Percentiles rank a stretch among this genome's conserved stretches.
Evolutionary conservation across 495 filamentous ascomycete species (phyloP).

Genomic region (Coniosporium apollinis): DNA sequence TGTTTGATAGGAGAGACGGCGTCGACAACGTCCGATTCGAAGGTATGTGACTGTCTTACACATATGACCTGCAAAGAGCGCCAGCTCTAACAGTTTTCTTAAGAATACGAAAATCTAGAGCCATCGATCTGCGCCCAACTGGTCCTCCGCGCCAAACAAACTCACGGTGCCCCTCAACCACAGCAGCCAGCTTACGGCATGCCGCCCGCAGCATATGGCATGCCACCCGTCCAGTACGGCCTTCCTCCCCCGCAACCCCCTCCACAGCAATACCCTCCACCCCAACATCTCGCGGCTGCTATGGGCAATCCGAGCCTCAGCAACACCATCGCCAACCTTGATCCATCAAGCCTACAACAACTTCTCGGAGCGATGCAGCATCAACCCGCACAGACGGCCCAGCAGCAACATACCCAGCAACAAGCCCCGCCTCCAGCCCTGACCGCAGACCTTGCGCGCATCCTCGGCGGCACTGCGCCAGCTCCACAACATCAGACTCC

Average conservation of each 20-base stretch:
- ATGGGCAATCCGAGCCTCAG: constrained; percentile 31
- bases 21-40: constrained; percentile 59
- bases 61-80: not conserved
- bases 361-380: constrained; percentile 46
- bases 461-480: too few species aligned
- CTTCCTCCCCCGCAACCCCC: constrained; percentile 7
- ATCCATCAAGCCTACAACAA: constrained; percentile 54
- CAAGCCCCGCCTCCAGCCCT: too few species aligned
- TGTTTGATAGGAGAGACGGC: constrained; percentile 67
- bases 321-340: constrained; percentile 44
- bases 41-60: constrained; percentile 26
- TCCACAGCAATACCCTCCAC: constrained; percentile 16
- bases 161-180: constrained; percentile 20
- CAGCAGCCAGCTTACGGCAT: constrained; percentile 9
- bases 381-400: constrained; percentile 15
- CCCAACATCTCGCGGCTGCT: constrained; percentile 20
- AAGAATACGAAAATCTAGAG: constrained; percentile 68
- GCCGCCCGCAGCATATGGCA: constrained; percentile 7
- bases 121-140: constrained; percentile 62
- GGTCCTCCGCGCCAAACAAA: constrained; percentile 57
- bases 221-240: constrained; percentile 25
- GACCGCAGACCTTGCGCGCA: too few species aligned
- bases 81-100: constrained; percentile 9
- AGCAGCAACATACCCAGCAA: constrained; percentile 3
- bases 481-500: constrained; percentile 21